A percentile compares a stretch with the other conserved stretches of the same genome.
Conservation (phyloP, 2,329 filamentous ascomycete genomes). For the Colletotrichum gigasporum region DNA sequence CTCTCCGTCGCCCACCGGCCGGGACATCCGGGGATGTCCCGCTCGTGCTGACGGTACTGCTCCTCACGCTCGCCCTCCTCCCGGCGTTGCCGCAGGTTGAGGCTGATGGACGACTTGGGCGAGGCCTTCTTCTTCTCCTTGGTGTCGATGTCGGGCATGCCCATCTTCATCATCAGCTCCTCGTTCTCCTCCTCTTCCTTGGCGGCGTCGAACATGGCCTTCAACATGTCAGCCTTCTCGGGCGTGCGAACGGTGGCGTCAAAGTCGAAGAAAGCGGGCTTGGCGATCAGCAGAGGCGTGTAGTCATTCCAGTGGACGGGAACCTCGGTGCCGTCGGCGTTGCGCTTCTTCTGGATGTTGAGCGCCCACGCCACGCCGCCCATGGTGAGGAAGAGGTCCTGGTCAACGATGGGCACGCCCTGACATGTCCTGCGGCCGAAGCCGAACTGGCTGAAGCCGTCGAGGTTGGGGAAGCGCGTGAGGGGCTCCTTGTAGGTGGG, state of each 20-base stretch:
- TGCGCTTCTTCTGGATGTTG: slow-evolving; percentile 43
- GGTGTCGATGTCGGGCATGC: slow-evolving; percentile 26
- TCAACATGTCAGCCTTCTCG: slow-evolving; percentile 37
- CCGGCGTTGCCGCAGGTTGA: slow-evolving; percentile 24
- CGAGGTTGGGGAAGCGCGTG: slow-evolving; percentile 48
- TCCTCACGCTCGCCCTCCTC: slow-evolving; percentile 26
- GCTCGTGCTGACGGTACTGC: slow-evolving; percentile 27
- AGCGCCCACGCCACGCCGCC: slow-evolving; percentile 50
- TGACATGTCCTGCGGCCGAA: slow-evolving; percentile 62
- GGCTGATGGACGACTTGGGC: slow-evolving; percentile 10
- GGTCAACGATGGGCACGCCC: slow-evolving; percentile 52
- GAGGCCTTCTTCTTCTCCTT: slow-evolving; percentile 17
- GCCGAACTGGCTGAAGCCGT: slow-evolving; percentile 58
- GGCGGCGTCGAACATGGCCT: slow-evolving; percentile 46
- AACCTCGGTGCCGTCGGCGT: slow-evolving; percentile 36
- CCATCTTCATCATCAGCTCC: slow-evolving; percentile 34
- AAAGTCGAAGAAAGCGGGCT: slow-evolving; percentile 50
- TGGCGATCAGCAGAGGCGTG: slow-evolving; percentile 54
- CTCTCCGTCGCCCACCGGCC: slow-evolving; percentile 31
- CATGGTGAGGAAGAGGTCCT: slow-evolving; percentile 51
- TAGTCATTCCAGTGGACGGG: slow-evolving; percentile 55
- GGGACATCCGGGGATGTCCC: slow-evolving; percentile 29
- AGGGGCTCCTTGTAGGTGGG: slow-evolving; percentile 52
- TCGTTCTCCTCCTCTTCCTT: slow-evolving; percentile 43
- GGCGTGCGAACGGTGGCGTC: slow-evolving; percentile 42